These are phyloP conservation scores for Kwoniella shivajii DNA, from an alignment of 1,284 basidiomycete species.

Conservation along the genomic window DNA sequence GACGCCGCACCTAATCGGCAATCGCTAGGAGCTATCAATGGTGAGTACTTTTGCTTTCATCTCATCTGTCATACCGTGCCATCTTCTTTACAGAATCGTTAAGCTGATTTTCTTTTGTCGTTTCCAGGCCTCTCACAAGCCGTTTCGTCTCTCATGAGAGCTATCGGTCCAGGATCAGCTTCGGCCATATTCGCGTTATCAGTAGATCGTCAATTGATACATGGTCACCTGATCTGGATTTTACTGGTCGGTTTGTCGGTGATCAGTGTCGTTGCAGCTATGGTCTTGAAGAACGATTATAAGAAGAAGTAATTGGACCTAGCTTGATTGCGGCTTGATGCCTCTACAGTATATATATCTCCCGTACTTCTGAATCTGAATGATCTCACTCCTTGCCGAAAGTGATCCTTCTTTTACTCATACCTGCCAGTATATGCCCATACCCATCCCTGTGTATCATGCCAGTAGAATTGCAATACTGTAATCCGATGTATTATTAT, in stretches of 20 bases:
- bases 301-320: too few species aligned
- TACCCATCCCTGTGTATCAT: too few species aligned
- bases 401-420: too few species aligned
- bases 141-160: conserved; percentile 34
- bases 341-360: too few species aligned
- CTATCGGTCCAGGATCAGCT: conserved; percentile 38
- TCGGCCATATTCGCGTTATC: conserved; percentile 43
- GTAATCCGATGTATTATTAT: too few species aligned
- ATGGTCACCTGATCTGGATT: conserved; percentile 44
- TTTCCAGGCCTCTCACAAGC: conserved; percentile 33
- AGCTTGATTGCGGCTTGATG: too few species aligned
- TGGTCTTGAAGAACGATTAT: conserved; percentile 17
- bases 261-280: conserved; percentile 19
- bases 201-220: conserved; percentile 38
- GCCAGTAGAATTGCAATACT: too few species aligned
- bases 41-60: conserved; percentile 11
- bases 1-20: conserved; percentile 35
- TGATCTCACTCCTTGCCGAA: too few species aligned
- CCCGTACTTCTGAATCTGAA: too few species aligned
- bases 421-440: too few species aligned
- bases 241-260: conserved; percentile 24
- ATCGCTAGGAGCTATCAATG: conserved; percentile 41
- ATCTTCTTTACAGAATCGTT: neutral
- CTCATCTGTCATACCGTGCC: neutral
- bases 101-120: neutral